Evolutionary conservation across 257 asterid genomes (phyloP), one percentile per base, ranked within the genome.

Genomic region (Nemophila menziesii): DNA sequence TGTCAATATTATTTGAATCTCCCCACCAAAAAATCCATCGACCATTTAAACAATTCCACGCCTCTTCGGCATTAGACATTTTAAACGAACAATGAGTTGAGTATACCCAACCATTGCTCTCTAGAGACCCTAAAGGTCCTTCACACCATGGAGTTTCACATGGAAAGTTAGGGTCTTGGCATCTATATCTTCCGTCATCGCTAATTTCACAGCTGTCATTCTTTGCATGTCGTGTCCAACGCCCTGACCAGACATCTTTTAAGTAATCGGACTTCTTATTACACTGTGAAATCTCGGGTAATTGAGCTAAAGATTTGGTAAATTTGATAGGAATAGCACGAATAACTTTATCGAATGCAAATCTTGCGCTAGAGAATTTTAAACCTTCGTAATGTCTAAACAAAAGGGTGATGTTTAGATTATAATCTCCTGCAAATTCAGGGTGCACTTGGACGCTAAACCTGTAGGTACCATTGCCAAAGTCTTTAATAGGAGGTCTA

Each of bases 11-110:
- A 53, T 89, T 89, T 0, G 95, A 89, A 49, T 89, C 95, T 0
- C 95, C 97, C 95, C 95, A 89, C 97, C 95, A 83, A 52, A 89
- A 89, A 33, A 89, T 75, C 95, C 95, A 89, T 4, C 90, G 75
- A 5, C 58, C 58, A 26, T 39, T 66, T 63, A 80, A 45, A 48
- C 92, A 69, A 15, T 49, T 62, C 95, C 97, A 83, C 0, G 93
- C 90, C 8, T 71, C 75, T 44, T 62, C 48, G 8, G 48, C 46
- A 0, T 57, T 39, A 22, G 69, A 65, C 60, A 83, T 15, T 54
- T 76, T 70, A 62, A 87, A 83, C 8, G 97, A 83, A 52, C 97
- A 89, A 64, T 87, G 95, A 39, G 95, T 20, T 1, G 97, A 80
- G 64, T 83, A 87, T 5, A 76, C 70, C 93, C 97, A 89, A 17